These are phyloP conservation scores for Pezicula carpinea DNA, from an alignment of 2,329 filamentous ascomycete species.

Conservation along the genomic window DNA sequence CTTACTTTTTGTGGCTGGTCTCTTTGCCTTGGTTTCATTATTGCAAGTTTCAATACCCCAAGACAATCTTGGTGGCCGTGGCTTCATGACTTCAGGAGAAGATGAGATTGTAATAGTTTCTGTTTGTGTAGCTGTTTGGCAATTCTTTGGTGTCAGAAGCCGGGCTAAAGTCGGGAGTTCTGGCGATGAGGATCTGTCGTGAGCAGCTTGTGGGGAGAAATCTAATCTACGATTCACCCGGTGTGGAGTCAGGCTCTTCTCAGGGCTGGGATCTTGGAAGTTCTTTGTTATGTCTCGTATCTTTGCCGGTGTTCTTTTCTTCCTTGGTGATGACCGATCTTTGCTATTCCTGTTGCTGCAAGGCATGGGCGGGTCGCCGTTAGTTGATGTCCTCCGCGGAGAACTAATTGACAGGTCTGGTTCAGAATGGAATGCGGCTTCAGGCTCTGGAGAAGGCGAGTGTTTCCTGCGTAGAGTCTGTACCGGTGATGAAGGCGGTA, in stretches of 20 bases:
- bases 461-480: not conserved
- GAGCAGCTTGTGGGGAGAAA: not conserved
- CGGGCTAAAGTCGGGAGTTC: not conserved
- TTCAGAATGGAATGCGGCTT: not conserved
- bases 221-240: not conserved
- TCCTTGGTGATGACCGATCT: constrained; percentile 5
- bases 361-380: not conserved
- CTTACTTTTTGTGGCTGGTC: not conserved
- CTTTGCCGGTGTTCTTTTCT: constrained; percentile 8
- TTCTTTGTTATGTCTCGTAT: not conserved
- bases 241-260: not conserved
- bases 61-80: not conserved
- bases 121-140: not conserved
- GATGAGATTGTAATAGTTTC: not conserved
- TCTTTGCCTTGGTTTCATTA: not conserved
- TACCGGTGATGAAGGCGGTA: not conserved
- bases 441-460: not conserved
- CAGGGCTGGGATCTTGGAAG: not conserved
- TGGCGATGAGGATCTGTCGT: not conserved
- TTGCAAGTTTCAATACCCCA: not conserved
- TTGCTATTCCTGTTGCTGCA: not conserved
- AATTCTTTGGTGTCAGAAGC: not conserved
- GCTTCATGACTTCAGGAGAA: not conserved
- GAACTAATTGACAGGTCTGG: not conserved
- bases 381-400: not conserved